phyloP scores from a whole-genome alignment of 306 rosid species.

The Dryas drummondii region DNA sequence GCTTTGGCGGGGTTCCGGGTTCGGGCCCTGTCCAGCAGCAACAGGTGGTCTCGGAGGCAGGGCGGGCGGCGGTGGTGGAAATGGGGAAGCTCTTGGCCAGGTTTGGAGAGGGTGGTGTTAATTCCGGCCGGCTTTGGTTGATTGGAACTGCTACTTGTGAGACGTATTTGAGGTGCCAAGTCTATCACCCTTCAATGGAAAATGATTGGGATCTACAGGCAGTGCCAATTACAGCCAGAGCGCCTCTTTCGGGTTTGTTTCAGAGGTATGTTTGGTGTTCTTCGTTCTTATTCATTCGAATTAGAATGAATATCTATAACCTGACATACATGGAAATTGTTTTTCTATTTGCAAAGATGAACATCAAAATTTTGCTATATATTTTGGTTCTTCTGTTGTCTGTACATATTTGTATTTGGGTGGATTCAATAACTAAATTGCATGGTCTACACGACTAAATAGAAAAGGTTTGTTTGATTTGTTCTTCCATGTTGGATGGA shows the following conservation, averaged over 20 bases:
- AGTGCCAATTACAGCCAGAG: slow-evolving; percentile 67
- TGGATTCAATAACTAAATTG: not conserved
- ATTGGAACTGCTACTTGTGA: slow-evolving; percentile 97
- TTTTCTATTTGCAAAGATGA: not conserved
- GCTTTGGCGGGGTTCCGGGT: slow-evolving; percentile 37
- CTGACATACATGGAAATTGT: not conserved
- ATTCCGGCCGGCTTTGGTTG: slow-evolving; percentile 56
- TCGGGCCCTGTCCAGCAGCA: slow-evolving; percentile 50
- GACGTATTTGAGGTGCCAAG: slow-evolving; percentile 96
- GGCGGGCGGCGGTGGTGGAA: slow-evolving; percentile 74
- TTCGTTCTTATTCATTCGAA: not conserved
- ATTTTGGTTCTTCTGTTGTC: not conserved
- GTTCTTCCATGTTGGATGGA: not conserved
- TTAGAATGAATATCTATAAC: not conserved
- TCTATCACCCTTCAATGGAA: slow-evolving; percentile 98
- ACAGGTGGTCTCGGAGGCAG: slow-evolving; percentile 60
- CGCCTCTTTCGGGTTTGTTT: slow-evolving; percentile 65
- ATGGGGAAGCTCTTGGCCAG: slow-evolving; percentile 62
- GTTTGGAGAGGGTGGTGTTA: slow-evolving; percentile 49
- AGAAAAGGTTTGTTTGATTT: not conserved
- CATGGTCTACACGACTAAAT: not conserved
- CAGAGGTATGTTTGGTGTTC: slow-evolving; percentile 50
- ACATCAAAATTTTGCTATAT: too few relatives aligned
- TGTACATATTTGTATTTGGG: not conserved
- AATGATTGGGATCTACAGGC: slow-evolving; percentile 98